Evolutionary conservation across 768 basidiomycete genomes (phyloP).

Genomic region (Gloeophyllum trabeum): DNA sequence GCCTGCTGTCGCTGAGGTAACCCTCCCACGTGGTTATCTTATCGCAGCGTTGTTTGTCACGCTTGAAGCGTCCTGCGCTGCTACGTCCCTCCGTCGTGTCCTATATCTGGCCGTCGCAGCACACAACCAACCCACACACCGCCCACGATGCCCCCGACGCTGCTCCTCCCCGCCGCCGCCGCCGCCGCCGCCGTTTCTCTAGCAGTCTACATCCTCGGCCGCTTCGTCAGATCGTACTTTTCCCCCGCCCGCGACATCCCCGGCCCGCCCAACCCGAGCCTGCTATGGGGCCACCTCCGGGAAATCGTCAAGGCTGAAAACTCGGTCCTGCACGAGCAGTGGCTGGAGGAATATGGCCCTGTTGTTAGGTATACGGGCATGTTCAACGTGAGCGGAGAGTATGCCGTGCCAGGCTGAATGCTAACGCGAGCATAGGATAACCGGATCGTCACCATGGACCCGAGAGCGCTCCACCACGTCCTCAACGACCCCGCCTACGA

Average conservation of each 20-base stretch:
- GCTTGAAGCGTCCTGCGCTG: too few relatives aligned
- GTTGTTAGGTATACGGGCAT: conserved; percentile 32
- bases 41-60: too few relatives aligned
- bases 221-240: neutral
- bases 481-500: conserved; percentile 47
- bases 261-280: conserved; percentile 33
- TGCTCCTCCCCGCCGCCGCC: neutral
- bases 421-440: too few relatives aligned
- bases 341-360: conserved; percentile 35
- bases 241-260: conserved; percentile 38
- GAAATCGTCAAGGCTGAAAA: conserved; percentile 30
- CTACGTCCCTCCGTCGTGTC: too few relatives aligned
- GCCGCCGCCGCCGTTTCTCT: neutral
- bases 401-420: too few relatives aligned
- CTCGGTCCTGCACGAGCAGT: conserved; percentile 27
- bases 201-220: neutral
- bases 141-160: neutral
- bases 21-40: too few relatives aligned
- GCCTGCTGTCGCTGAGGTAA: too few relatives aligned
- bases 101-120: too few relatives aligned
- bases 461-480: conserved; percentile 53
- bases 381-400: conserved; percentile 26
- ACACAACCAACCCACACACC: neutral
- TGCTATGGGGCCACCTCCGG: conserved; percentile 36
- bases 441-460: conserved; percentile 37